Evolutionary conservation across 2,329 filamentous ascomycete species (phyloP), one percentile per base, ranked within the genome.

Genomic region (Hirsutella thompsonii): DNA sequence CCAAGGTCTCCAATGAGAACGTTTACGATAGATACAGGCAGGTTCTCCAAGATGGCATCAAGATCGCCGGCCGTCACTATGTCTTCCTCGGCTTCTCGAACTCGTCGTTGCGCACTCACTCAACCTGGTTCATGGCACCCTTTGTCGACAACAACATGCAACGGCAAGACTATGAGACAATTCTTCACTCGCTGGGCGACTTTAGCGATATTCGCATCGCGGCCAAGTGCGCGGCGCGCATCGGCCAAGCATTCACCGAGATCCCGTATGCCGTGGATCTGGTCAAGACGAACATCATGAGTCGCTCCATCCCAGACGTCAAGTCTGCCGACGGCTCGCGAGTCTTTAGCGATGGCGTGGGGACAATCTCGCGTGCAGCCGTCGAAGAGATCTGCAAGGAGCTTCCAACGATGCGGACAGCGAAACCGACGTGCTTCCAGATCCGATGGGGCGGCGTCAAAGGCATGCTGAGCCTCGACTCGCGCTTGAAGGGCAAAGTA

Each of bases 321-420:
- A 63, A 69, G 43, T 71, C 63, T 2, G 35, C 38, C 0, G 61
- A 65, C 26, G 59, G 70, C 10, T 62, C 58, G 0, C 69, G 78
- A 4, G 68, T 79, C 0, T 93, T 92, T 54, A 88, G 81, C 45
- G 86, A 92, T 52, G 86, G 86, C 1, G 81, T 85, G 1, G 86
- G 86, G 0, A 86, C 77, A 0, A 74, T 92, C 5, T 90, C 85
- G 0, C 52, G 49, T 10, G 63, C 64, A 0, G 66, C 86, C 0
- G 61, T 82, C 38, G 56, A 71, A 13, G 66, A 66, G n/a, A 72
- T 89, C 3, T 81, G 77, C 69, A 56, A 61, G 1, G 52, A 60
- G 5, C 58, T 83, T 41, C 69, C 74, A 6, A 11, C 6, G 0
- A 55, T 58, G 26, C 61, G 60, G 20, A 63, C 64, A 29, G 52